A percentile compares a stretch with the other conserved stretches of the same genome.
These are phyloP conservation scores for Lichina pygmaea DNA, from an alignment of 495 filamentous ascomycete genomes.

Conservation along the genomic window DNA sequence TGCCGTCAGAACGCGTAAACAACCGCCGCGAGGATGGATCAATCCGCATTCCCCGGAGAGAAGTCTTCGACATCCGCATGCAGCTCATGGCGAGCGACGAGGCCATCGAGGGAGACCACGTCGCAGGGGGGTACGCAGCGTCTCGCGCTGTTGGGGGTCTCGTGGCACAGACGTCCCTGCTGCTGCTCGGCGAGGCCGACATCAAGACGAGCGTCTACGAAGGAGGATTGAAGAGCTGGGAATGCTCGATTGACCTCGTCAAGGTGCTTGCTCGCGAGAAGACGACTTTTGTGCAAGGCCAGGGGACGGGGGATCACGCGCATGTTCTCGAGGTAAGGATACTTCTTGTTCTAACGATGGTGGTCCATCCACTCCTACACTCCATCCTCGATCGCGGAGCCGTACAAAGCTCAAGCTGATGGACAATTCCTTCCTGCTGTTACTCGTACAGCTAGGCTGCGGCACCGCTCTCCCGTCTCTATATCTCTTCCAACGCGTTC, in stretches of 20 bases:
- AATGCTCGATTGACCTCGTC: conserved; percentile 74
- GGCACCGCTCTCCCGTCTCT: conserved; percentile 72
- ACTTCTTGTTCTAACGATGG: neutral
- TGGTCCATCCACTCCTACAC: neutral
- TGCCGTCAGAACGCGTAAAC: neutral
- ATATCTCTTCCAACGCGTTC: conserved; percentile 42
- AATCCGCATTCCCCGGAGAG: conserved; percentile 47
- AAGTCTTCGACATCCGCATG: conserved; percentile 78
- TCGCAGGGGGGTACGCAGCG: conserved; percentile 12
- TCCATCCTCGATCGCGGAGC: no score
- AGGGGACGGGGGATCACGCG: conserved; percentile 8
- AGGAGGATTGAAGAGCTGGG: conserved; percentile 98
- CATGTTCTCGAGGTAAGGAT: conserved; percentile 51
- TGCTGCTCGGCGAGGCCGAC: conserved; percentile 52
- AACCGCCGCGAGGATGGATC: conserved; percentile 14
- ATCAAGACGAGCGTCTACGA: conserved; percentile 82
- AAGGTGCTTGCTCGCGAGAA: conserved; percentile 23
- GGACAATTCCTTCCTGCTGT: no score
- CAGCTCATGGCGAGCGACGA: conserved; percentile 81
- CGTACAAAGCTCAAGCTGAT: no score
- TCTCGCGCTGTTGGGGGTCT: conserved; percentile 7
- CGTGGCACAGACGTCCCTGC: conserved; percentile 12
- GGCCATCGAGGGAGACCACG: conserved; percentile 11
- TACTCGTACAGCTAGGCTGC: conserved; percentile 40
- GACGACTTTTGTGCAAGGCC: neutral